Base-by-base conservation (phyloP, 106 monocot species). In the Amphibolis antarctica region DNA sequence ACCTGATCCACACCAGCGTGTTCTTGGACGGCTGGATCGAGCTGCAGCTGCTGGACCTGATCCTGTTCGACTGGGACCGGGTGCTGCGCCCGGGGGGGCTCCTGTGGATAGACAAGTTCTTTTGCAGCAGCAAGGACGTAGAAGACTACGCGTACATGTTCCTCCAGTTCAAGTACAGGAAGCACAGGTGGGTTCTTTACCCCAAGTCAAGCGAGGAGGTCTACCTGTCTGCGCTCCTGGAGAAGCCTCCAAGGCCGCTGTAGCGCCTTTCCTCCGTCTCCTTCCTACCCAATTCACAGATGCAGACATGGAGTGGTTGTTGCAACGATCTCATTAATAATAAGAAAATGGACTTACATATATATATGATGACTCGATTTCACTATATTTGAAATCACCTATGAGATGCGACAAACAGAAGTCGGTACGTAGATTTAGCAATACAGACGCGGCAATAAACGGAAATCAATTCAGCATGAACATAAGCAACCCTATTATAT, bases 1-100 rank as follows among this genome's bases (percentile, higher is more conserved):
- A 93, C 66, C 20, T 93, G 77, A 86, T 93, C 46, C 93, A 93
- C 53, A 85, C 82, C 0, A 63, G 60, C 9, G 79, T 59, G 50
- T 69, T 79, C 65, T 59, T 79, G 46, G 69, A 79, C 54, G 79
- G 79, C 1, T 79, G 79, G 79, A 74, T 79, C 1, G 74, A 74
- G 28, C 53, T 79, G 64, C 73, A 74, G 69, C 58, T 69, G 9
- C 28, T 79, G 74, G 79, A 79, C 28, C 74, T 74, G 59, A 52
- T 79, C n/a, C 60, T 74, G 26, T 79, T 59, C 20, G 79, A 79
- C 21, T 79, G 74, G 74, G 79, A 79, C 46, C 45, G 79, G 22
- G 74, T 79, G 46, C 59, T 79, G 36, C 59, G 79, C 24, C 79
- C 79, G 0, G 79, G 74, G 0, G 79, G 79, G 52, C 53, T 79